A percentile compares a stretch with the other conserved stretches of the same genome.
Evolutionary conservation across 2,329 filamentous ascomycete genomes (phyloP).

Genomic region (Dactylellina cionopaga): DNA sequence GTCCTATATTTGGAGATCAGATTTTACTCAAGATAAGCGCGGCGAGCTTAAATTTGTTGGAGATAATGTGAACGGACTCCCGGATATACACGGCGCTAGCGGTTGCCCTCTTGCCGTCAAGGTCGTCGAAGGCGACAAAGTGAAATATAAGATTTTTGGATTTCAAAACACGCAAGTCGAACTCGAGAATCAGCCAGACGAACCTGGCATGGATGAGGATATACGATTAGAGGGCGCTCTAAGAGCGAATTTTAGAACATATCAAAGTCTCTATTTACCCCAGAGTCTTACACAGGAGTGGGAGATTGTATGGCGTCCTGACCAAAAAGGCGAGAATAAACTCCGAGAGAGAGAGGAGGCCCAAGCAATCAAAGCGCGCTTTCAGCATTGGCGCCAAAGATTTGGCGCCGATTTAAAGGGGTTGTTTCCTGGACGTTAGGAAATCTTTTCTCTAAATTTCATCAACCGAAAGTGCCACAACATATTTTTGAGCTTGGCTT

Average conservation of each 20-base stretch:
- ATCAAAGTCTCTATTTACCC: conserved; percentile 20
- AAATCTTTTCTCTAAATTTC: no score
- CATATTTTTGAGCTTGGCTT: no score
- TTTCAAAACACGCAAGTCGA: conserved; percentile 28
- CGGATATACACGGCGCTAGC: conserved; percentile 18
- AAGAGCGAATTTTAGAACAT: conserved; percentile 10
- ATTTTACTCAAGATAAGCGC: not conserved
- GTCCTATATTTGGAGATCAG: conserved; percentile 34
- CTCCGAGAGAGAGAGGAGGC: not conserved
- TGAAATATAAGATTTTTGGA: conserved; percentile 22
- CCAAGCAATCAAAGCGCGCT: not conserved
- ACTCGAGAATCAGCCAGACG: not conserved
- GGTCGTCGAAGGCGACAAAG: not conserved
- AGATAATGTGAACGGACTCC: not conserved
- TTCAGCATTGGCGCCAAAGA: no score
- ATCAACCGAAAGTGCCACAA: no score
- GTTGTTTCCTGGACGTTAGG: no score
- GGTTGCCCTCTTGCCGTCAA: conserved; percentile 29
- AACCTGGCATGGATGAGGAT: not conserved
- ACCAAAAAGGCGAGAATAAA: not conserved
- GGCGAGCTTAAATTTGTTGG: not conserved
- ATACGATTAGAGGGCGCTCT: not conserved
- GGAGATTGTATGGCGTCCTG: conserved; percentile 21
- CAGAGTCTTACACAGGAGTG: not conserved
- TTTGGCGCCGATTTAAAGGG: no score